Evolutionary conservation across 2,329 filamentous ascomycete species (phyloP).

Genomic region (Talaromyces sp.): DNA sequence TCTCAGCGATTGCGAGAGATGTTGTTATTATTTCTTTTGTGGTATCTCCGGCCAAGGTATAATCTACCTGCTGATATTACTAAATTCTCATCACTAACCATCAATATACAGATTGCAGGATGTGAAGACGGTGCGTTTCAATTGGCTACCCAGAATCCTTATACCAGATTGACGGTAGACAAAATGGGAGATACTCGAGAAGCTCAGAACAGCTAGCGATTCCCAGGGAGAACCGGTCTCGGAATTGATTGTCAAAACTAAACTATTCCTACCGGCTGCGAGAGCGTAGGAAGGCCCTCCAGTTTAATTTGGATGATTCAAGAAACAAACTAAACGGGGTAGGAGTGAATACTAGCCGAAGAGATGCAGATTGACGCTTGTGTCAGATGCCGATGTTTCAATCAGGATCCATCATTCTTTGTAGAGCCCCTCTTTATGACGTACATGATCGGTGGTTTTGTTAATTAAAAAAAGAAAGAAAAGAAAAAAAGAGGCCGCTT

Average conservation of each 20-base stretch:
- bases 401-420: background rate
- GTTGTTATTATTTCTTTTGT: background rate
- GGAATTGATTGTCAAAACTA: background rate
- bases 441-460: background rate
- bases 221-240: background rate
- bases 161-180: background rate
- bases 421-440: background rate
- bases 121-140: background rate
- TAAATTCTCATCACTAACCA: background rate
- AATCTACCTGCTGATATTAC: background rate
- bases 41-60: background rate
- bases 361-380: background rate
- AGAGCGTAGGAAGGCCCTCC: background rate
- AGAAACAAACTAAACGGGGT: background rate
- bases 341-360: background rate
- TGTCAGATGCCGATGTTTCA: background rate
- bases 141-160: background rate
- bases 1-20: background rate
- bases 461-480: no score
- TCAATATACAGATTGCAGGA: background rate
- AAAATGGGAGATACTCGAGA: background rate
- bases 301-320: background rate
- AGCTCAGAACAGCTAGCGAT: background rate
- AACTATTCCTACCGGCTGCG: background rate
- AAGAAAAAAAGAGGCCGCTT: no score